Evolutionary conservation across 345 rosid species (phyloP), one percentile per base, ranked within the genome.

Genomic region (Acer campestre): DNA sequence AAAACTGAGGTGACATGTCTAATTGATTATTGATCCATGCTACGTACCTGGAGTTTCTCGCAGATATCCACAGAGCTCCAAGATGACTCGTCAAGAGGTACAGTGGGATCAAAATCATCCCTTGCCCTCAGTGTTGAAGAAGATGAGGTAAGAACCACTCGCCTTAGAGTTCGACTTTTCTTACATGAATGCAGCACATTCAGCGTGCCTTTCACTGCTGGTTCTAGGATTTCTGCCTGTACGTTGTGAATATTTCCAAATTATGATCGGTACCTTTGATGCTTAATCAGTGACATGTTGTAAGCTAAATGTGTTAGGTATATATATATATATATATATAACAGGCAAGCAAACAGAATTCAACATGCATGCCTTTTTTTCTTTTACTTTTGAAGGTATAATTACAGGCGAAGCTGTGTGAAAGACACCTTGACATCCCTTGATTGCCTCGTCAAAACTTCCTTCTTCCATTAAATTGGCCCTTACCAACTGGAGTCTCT

Each of bases 391-490:
- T 20, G 93, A 84, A 70, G 96, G 93, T 74, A 80, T 89, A 25
- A 91, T 55, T 0, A 95, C 99, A 29, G 99, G 98, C 10, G 98
- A 95, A 79, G 99, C 98, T 25, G 94, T 93, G 82, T 95, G 99
- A 86, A 95, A 95, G 67, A 95, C 97, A 17, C 98, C 98, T 27
- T 85, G 87, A 70, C 98, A 93, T 73, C 91, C 97, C 76, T 65
- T 83, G 67, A 95, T 83, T 11, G 98, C 94, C 0, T 78, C 78
- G 76, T 95, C 98, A 65, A 95, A 95, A 87, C 99, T 95, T 17
- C 91, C 98, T 1, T 83, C 90, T 76, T 87, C 91, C 89, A 91
- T 73, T 44, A 95, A 79, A 67, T 95, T 89, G 8, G 96, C 99
- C 79, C 85, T 90, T 80, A 93, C 94, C 74, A 93, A 72, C 51